Conservation (phyloP, 257 asterid species). For the Solanum okadae region DNA sequence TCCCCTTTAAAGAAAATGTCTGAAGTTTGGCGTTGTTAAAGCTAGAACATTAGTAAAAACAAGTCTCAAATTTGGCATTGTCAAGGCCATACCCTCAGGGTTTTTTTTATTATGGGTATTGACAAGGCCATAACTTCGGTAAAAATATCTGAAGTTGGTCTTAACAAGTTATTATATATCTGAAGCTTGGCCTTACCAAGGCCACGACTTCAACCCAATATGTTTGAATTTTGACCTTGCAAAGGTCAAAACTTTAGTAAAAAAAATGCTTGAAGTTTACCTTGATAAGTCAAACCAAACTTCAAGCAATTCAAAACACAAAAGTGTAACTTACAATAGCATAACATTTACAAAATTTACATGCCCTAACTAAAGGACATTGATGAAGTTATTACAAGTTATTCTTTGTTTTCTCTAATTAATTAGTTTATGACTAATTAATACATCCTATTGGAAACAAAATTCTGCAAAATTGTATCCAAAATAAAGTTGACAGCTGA, state of each 20-base stretch:
- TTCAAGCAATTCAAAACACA: neutral
- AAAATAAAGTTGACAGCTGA: neutral
- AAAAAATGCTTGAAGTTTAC: neutral
- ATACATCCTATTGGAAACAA: neutral
- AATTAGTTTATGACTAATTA: neutral
- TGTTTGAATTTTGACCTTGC: neutral
- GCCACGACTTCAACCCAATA: neutral
- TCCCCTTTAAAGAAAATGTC: neutral
- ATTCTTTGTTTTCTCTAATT: neutral
- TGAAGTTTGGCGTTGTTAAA: neutral
- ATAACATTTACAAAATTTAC: neutral
- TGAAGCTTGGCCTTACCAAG: neutral
- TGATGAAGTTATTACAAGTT: neutral
- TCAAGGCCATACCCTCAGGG: neutral
- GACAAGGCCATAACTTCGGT: neutral
- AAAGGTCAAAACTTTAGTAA: neutral
- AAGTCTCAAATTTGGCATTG: too few relatives aligned
- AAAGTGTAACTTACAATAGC: neutral
- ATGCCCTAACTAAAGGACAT: neutral
- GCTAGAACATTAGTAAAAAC: neutral
- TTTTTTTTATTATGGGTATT: neutral
- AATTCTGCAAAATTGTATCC: slow-evolving; percentile 24
- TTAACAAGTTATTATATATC: neutral
- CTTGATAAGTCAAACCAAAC: neutral
- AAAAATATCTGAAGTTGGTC: neutral